These are phyloP conservation scores for Lactarius evosmus DNA, from an alignment of 768 basidiomycete species.

Conservation along the genomic window DNA sequence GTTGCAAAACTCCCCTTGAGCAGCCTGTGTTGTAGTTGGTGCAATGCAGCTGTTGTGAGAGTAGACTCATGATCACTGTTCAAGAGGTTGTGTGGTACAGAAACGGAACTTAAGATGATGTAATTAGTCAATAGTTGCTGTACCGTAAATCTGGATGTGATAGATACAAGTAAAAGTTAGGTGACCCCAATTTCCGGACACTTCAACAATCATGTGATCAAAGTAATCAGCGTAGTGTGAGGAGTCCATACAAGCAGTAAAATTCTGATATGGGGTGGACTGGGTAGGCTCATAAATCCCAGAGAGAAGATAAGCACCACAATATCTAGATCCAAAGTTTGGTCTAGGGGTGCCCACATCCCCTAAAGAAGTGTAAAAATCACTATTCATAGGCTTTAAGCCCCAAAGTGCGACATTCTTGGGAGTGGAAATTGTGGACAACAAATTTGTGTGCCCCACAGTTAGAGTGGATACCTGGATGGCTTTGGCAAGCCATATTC, in stretches of 20 bases:
- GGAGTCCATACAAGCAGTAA: too few species aligned
- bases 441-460: background rate
- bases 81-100: too few species aligned
- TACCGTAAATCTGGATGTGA: background rate
- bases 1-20: too few species aligned
- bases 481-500: background rate
- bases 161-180: background rate
- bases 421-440: background rate
- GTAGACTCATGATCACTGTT: too few species aligned
- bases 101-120: too few species aligned
- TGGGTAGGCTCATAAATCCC: background rate
- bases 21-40: too few species aligned
- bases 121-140: too few species aligned
- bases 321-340: background rate
- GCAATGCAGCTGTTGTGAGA: too few species aligned
- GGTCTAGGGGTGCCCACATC: background rate
- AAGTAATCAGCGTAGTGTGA: too few species aligned
- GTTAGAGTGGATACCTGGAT: background rate
- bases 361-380: background rate
- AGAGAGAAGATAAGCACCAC: background rate
- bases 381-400: background rate
- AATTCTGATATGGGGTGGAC: background rate
- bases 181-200: background rate
- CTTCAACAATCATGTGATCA: background rate
- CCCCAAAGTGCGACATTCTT: background rate